Evolutionary conservation across 495 filamentous ascomycete species (phyloP).

Genomic region (Penicillium canescens): DNA sequence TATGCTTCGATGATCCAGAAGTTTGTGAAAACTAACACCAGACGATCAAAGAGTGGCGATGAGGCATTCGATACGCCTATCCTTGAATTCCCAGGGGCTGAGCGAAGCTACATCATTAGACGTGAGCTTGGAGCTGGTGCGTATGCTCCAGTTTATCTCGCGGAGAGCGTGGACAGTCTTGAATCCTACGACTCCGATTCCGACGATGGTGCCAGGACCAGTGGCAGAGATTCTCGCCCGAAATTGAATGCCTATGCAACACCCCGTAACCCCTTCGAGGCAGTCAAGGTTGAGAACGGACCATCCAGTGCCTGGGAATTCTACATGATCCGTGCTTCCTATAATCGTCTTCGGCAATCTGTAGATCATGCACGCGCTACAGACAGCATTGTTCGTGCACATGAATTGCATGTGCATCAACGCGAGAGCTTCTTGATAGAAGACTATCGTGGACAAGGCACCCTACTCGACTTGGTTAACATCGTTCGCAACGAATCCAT

Average conservation of each 20-base stretch:
- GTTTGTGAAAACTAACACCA: constrained; percentile 67
- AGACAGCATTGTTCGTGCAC: constrained; percentile 74
- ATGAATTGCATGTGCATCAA: constrained; percentile 84
- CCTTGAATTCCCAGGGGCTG: constrained; percentile 63
- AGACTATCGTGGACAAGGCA: constrained; percentile 86
- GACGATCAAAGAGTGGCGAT: constrained; percentile 56
- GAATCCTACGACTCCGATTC: constrained; percentile 43
- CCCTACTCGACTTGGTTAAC: constrained; percentile 90
- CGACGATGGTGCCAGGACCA: constrained; percentile 38
- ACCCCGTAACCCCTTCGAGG: constrained; percentile 64
- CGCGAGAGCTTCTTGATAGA: constrained; percentile 87
- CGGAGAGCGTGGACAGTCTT: constrained; percentile 65
- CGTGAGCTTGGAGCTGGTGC: constrained; percentile 91
- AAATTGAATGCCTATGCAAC: constrained; percentile 21
- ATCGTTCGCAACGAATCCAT: constrained; percentile 67
- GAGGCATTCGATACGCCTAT: constrained; percentile 61
- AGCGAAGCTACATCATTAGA: constrained; percentile 69
- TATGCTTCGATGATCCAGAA: constrained; percentile 74
- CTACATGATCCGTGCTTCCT: constrained; percentile 84
- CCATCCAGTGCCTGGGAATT: constrained; percentile 93
- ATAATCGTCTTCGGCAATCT: constrained; percentile 63
- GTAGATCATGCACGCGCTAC: constrained; percentile 53
- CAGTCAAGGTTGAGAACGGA: constrained; percentile 84
- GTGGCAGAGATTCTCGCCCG: constrained; percentile 13
- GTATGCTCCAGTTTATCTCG: constrained; percentile 91